Percentiles rank a stretch among this genome's conserved stretches.
phyloP scores from a whole-genome alignment of 176 grass and related monocot genomes.

The Eleusine indica region DNA sequence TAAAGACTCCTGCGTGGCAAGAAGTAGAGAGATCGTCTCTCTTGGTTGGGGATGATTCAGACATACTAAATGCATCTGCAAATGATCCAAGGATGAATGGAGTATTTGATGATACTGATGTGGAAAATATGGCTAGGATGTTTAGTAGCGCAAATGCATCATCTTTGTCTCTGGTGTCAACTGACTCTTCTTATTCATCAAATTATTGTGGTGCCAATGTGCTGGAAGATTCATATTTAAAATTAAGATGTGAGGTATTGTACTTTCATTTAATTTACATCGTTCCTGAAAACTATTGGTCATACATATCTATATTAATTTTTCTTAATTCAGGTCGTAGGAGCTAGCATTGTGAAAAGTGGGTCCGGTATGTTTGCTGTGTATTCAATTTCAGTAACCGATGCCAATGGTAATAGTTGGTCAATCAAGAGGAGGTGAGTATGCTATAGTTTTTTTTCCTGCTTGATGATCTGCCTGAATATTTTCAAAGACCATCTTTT shows the following conservation, averaged over 20 bases:
- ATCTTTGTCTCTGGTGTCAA: constrained; percentile 62
- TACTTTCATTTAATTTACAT: constrained; percentile 23
- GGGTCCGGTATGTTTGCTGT: constrained; percentile 98
- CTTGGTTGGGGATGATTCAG: constrained; percentile 57
- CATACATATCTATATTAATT: constrained; percentile 40
- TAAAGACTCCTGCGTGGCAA: constrained; percentile 67
- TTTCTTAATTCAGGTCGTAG: constrained; percentile 66
- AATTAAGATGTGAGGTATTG: constrained; percentile 93
- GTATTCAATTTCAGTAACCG: constrained; percentile 87
- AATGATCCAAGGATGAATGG: constrained; percentile 55
- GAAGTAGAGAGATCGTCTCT: constrained; percentile 67
- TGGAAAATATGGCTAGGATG: constrained; percentile 63
- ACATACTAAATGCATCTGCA: constrained; percentile 53
- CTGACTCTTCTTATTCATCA: constrained; percentile 62
- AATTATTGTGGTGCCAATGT: constrained; percentile 71
- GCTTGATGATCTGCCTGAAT: constrained; percentile 4
- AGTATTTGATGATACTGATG: constrained; percentile 52
- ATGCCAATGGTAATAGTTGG: constrained; percentile 91
- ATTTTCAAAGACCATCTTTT: constrained; percentile 34
- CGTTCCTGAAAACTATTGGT: constrained; percentile 21
- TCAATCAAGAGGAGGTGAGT: constrained; percentile 95
- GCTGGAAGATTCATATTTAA: constrained; percentile 86
- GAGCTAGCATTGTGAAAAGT: constrained; percentile 96
- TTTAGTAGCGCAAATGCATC: constrained; percentile 73
- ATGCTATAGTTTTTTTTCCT: constrained; percentile 28